phyloP scores from a whole-genome alignment of 2,329 filamentous ascomycete species.

The Aspergillus sp. region DNA sequence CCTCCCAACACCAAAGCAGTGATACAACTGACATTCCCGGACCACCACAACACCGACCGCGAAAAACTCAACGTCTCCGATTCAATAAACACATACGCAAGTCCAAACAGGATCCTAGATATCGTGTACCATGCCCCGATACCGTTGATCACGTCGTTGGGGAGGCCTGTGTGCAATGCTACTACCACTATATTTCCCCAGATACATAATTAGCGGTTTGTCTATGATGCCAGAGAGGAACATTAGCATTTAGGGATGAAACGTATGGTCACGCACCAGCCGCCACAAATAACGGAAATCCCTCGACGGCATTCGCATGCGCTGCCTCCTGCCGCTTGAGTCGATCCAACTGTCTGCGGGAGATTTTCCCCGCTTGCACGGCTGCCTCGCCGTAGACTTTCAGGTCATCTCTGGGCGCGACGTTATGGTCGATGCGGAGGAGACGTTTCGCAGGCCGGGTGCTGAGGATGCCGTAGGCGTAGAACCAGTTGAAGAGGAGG shows the following conservation, averaged over 20 bases:
- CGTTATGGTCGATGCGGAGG: constrained; percentile 43
- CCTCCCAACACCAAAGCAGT: constrained; percentile 40
- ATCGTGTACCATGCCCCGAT: constrained; percentile 41
- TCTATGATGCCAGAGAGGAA: neutral
- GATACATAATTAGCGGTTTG: neutral
- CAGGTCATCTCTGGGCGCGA: constrained; percentile 42
- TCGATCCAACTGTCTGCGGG: constrained; percentile 36
- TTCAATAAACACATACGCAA: constrained; percentile 39
- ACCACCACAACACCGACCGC: constrained; percentile 43
- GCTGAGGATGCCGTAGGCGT: constrained; percentile 41
- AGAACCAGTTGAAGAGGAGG: constrained; percentile 43
- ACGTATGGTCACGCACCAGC: constrained; percentile 26
- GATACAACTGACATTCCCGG: constrained; percentile 42
- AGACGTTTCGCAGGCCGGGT: constrained; percentile 35
- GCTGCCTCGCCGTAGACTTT: constrained; percentile 39
- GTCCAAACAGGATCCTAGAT: constrained; percentile 36
- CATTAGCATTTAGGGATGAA: neutral
- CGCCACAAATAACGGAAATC: constrained; percentile 42
- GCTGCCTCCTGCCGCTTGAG: constrained; percentile 41
- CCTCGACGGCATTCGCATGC: constrained; percentile 38
- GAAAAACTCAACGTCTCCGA: constrained; percentile 32
- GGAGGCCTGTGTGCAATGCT: constrained; percentile 39
- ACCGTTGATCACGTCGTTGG: constrained; percentile 38
- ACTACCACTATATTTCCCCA: constrained; percentile 30
- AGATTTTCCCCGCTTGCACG: constrained; percentile 40